Evolutionary conservation across 352 stramenopile genomes (phyloP).

Genomic region (Pythium folliculosum): DNA sequence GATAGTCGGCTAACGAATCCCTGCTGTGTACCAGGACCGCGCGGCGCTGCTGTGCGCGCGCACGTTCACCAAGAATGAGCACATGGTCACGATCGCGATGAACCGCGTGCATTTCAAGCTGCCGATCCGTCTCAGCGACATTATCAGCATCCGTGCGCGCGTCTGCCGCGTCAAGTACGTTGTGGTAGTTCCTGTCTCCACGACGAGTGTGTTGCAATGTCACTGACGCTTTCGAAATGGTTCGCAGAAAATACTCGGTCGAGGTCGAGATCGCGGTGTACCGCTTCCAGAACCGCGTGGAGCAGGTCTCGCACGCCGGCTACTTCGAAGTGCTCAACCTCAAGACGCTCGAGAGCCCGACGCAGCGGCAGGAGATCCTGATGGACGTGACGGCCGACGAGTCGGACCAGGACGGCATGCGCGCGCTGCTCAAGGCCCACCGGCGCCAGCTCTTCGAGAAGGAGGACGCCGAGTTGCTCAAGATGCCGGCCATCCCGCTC

Average conservation of each 20-base stretch:
- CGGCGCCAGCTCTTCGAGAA: constrained; percentile 42
- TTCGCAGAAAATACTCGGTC: constrained; percentile 35
- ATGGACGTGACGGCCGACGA: constrained; percentile 37
- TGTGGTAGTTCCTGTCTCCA: not conserved
- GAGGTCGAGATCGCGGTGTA: constrained; percentile 42
- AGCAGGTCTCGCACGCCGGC: constrained; percentile 39
- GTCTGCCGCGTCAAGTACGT: constrained; percentile 62
- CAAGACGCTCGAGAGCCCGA: constrained; percentile 34
- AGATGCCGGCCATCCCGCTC: constrained; percentile 40
- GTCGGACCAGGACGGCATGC: constrained; percentile 44
- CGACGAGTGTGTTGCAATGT: not conserved
- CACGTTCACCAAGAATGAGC: constrained; percentile 82
- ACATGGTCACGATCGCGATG: constrained; percentile 59
- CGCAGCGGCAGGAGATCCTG: constrained; percentile 36
- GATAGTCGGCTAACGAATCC: no score
- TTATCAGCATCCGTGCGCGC: constrained; percentile 76
- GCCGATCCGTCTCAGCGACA: constrained; percentile 55
- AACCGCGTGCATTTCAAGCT: constrained; percentile 74
- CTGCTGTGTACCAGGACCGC: constrained; percentile 28
- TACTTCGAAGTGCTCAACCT: constrained; percentile 54
- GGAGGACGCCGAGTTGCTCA: constrained; percentile 38
- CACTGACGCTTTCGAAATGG: not conserved
- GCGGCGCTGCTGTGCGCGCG: constrained; percentile 58
- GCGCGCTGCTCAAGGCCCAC: constrained; percentile 35
- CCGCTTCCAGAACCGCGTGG: constrained; percentile 22